These are phyloP conservation scores for Condylostoma magnum DNA, from an alignment of 169 alveolate species.

Conservation along the genomic window DNA sequence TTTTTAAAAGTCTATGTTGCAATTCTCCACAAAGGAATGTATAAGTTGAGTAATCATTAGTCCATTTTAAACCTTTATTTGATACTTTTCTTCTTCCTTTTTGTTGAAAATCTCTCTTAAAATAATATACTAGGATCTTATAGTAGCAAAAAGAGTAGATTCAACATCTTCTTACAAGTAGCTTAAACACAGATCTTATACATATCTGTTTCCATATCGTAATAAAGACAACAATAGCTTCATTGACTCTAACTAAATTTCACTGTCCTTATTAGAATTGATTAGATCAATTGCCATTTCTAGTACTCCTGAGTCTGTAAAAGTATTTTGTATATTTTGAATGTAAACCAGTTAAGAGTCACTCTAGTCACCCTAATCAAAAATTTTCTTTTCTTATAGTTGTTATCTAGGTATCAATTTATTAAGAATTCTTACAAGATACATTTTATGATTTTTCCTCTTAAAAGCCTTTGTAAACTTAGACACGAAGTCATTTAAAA, in stretches of 20 bases:
- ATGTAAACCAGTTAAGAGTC: background rate
- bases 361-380: background rate
- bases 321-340: slow-evolving; percentile 15
- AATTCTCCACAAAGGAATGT: slow-evolving; percentile 11
- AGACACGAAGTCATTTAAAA: slow-evolving; percentile 9
- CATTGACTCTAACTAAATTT: too few relatives aligned
- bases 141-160: too few relatives aligned
- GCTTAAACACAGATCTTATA: too few relatives aligned
- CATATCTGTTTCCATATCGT: too few relatives aligned
- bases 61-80: too few relatives aligned
- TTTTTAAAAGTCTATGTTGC: slow-evolving; percentile 17
- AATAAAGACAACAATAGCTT: too few relatives aligned
- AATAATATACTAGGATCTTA: too few relatives aligned
- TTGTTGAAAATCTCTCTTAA: too few relatives aligned
- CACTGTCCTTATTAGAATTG: background rate
- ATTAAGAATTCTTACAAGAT: slow-evolving; percentile 3
- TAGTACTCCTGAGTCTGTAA: slow-evolving; percentile 17
- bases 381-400: background rate
- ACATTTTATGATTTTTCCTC: slow-evolving; percentile 24
- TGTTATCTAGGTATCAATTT: background rate
- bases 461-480: slow-evolving; percentile 29
- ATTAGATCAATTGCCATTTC: slow-evolving; percentile 6
- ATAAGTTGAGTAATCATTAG: background rate
- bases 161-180: too few relatives aligned
- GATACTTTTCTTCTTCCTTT: too few relatives aligned